Conservation (phyloP, 345 rosid genomes). For the Carallia pectinifolia region DNA sequence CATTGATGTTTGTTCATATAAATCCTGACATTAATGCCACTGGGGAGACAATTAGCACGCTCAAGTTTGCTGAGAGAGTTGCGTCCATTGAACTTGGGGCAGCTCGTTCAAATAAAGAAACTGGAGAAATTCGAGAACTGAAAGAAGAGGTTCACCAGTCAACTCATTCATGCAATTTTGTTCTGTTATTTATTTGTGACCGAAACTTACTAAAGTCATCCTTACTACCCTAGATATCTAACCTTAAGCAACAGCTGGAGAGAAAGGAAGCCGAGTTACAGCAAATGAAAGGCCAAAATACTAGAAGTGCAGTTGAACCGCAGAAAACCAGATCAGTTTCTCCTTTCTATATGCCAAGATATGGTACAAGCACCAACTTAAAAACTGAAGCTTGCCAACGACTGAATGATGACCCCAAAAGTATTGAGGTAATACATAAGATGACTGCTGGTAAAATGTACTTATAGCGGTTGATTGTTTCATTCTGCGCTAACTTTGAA, state of each 20-base stretch:
- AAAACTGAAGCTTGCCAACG: constrained; percentile 60
- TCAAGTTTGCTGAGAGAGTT: constrained; percentile 95
- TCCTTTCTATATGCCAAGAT: constrained; percentile 69
- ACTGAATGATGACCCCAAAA: constrained; percentile 46
- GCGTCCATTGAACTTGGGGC: constrained; percentile 95
- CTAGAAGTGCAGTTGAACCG: constrained; percentile 45
- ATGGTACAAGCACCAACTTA: constrained; percentile 34
- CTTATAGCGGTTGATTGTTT: not conserved
- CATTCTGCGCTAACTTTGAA: not conserved
- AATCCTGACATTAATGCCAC: constrained; percentile 78
- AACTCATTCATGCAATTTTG: constrained; percentile 6
- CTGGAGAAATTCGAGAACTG: constrained; percentile 82
- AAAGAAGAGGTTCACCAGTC: constrained; percentile 72
- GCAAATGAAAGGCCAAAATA: constrained; percentile 46
- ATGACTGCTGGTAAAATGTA: not conserved
- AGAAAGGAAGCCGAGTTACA: constrained; percentile 85
- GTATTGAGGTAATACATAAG: constrained; percentile 49
- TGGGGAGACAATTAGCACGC: constrained; percentile 94
- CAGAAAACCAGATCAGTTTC: constrained; percentile 82
- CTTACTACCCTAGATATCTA: constrained; percentile 52
- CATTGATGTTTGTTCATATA: constrained; percentile 92
- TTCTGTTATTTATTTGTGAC: not conserved
- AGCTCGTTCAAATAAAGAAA: constrained; percentile 88
- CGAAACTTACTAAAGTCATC: not conserved
- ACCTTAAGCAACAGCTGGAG: constrained; percentile 72